Percentiles rank a stretch among this genome's conserved stretches.
These are phyloP conservation scores for Apiotrichum domesticum DNA, from an alignment of 1,284 basidiomycete genomes.

Conservation along the genomic window DNA sequence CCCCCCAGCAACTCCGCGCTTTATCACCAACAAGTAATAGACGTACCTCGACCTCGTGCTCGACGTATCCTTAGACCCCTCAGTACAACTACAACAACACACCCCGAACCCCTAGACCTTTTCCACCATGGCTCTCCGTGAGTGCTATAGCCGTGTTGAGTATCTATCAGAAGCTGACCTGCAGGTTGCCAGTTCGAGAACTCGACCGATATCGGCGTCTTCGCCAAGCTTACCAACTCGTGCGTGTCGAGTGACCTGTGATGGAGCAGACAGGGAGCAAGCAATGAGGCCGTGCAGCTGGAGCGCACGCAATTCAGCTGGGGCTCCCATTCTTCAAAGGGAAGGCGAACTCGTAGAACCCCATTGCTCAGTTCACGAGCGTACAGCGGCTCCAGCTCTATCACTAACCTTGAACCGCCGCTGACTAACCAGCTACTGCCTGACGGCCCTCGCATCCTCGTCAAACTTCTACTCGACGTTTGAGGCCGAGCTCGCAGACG, in stretches of 20 bases:
- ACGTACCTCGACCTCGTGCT: background rate
- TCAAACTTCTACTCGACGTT: constrained; percentile 98
- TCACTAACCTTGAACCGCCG: background rate
- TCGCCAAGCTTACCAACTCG: constrained; percentile 87
- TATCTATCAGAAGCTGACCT: background rate
- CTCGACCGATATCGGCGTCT: constrained; percentile 91
- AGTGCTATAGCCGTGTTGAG: constrained; percentile 26
- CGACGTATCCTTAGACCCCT: background rate
- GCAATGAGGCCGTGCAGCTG: too few relatives aligned
- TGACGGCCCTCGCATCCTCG: constrained; percentile 86
- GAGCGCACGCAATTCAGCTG: background rate
- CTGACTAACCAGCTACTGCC: constrained; percentile 64
- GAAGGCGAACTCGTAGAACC: too few relatives aligned
- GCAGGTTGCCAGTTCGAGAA: constrained; percentile 91
- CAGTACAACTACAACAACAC: background rate
- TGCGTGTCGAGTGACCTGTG: constrained; percentile 24
- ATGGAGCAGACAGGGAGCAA: background rate
- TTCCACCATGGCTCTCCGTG: constrained; percentile 51
- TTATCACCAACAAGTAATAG: too few relatives aligned
- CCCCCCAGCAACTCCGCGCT: too few relatives aligned
- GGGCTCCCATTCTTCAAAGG: too few relatives aligned
- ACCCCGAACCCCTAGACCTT: background rate
- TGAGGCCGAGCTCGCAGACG: constrained; percentile 87
- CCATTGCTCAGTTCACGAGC: background rate
- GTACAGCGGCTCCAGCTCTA: background rate